Percentiles rank a stretch among this genome's conserved stretches.
These are phyloP conservation scores for Trypanosoma scelopori DNA, from an alignment of 208 protist genomes.

Conservation along the genomic window DNA sequence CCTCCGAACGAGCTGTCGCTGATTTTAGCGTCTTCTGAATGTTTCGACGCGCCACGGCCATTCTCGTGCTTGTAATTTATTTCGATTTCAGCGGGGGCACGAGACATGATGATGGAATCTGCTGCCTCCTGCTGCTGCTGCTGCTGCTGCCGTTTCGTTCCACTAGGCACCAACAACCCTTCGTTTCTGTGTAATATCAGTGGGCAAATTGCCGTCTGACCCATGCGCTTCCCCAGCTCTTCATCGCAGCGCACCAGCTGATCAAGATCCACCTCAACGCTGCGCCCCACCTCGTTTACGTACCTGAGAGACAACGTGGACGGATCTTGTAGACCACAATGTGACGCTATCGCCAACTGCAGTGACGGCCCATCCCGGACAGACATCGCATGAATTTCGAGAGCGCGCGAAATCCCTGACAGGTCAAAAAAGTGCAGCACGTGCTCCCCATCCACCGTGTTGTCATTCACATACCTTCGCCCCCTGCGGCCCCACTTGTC, in stretches of 20 bases:
- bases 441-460: constrained; percentile 14
- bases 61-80: not conserved
- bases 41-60: not conserved
- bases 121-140: not conserved
- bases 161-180: not conserved
- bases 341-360: constrained; percentile 20
- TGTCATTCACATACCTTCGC: constrained; percentile 1
- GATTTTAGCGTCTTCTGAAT: too few relatives aligned
- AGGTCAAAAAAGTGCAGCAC: constrained; percentile 62
- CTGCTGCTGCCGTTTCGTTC: constrained; percentile 1
- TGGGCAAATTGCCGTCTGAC: constrained; percentile 49
- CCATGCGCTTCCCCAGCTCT: constrained; percentile 42
- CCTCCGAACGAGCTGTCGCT: not conserved
- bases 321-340: constrained; percentile 27
- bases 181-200: constrained; percentile 41
- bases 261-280: constrained; percentile 58
- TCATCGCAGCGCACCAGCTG: constrained; percentile 47
- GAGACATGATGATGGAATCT: not conserved
- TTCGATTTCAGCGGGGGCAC: not conserved
- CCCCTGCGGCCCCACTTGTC: constrained; percentile 1
- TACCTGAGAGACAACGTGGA: constrained; percentile 35
- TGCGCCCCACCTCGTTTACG: constrained; percentile 21
- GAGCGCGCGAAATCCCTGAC: constrained; percentile 24
- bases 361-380: constrained; percentile 31
- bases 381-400: constrained; percentile 41